Base-by-base conservation (phyloP, 2,329 filamentous ascomycete species). In the Penicillium sp. region DNA sequence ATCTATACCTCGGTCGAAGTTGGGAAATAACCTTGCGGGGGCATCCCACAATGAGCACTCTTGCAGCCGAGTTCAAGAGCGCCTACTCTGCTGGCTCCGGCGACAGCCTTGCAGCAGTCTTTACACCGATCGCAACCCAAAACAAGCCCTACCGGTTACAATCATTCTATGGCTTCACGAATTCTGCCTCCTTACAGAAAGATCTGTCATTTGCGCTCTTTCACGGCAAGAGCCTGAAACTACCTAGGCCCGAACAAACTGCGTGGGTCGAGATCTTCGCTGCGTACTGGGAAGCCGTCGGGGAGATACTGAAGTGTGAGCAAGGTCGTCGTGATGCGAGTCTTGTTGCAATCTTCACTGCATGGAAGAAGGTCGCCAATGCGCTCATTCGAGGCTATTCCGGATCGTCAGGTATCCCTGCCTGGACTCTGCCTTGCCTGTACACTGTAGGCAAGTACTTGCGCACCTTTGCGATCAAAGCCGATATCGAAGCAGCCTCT, bases 371-470 rank as follows among this genome's bases (percentile, higher is more conserved):
- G 35, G 66, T 97, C 54, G 82, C 87, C 40, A 87, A 86, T 55
- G 76, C 78, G 42, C 76, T 97, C 33, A 84, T 91, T 50, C 82
- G 89, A 58, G 90, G 89, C 28, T 96, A 96, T 67, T 86, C 84
- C 31, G 86, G 81, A 57, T 77, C 53, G 23, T 41, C 79, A 47
- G 80, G 81, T 2, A 89, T 97, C 61, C 84, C 89, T 57, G 86
- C 89, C 28, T 98, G 93, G 92, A 93, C 90, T 0, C 83, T 98
- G 44, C 91, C 93, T 3, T 91, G 88, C 65, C 78, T 98, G 33
- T 97, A 97, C 65, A 80, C 87, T 45, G 84, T 86, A 23, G 91
- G 90, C 47, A 95, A 89, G 71, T 90, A 95, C 66, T 72, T 98
- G 51, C 81, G 93, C 52, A 75, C 87, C 38, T 95, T 95, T 71